Percentiles rank a stretch among this genome's conserved stretches.
Evolutionary conservation across 495 filamentous ascomycete species (phyloP).

Genomic region (Monascus purpureus): DNA sequence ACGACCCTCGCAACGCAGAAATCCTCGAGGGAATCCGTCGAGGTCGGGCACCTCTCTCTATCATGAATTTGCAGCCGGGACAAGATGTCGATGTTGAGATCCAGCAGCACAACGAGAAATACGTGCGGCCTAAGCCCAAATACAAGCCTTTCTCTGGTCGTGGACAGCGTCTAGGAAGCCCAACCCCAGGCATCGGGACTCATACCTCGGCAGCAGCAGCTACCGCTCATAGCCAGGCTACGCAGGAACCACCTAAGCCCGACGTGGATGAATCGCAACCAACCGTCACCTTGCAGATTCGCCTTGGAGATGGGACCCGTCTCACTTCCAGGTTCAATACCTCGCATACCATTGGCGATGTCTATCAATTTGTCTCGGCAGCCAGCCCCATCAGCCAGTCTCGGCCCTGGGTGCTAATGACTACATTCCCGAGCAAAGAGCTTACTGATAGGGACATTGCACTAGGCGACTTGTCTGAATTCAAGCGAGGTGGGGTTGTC

Average conservation of each 20-base stretch:
- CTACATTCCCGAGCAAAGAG: conserved; percentile 93
- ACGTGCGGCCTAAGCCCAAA: conserved; percentile 64
- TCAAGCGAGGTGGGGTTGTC: conserved; percentile 70
- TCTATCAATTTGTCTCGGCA: conserved; percentile 71
- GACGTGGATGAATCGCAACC: conserved; percentile 66
- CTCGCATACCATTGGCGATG: conserved; percentile 76
- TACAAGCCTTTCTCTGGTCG: conserved; percentile 76
- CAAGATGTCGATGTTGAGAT: conserved; percentile 88
- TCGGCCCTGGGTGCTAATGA: conserved; percentile 71
- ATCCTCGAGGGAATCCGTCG: conserved; percentile 74
- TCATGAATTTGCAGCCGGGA: conserved; percentile 75
- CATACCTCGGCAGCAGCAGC: conserved; percentile 25
- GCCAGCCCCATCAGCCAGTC: conserved; percentile 43
- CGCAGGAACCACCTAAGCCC: conserved; percentile 27
- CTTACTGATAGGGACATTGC: conserved; percentile 55
- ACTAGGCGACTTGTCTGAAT: conserved; percentile 67
- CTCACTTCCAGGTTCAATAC: conserved; percentile 84
- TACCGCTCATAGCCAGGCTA: conserved; percentile 15
- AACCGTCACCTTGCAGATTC: conserved; percentile 66
- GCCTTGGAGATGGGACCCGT: conserved; percentile 79
- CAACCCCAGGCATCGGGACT: conserved; percentile 52
- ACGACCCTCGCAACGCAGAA: conserved; percentile 72
- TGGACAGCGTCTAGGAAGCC: conserved; percentile 82
- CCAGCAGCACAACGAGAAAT: conserved; percentile 75
- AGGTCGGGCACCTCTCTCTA: conserved; percentile 71